Base-by-base conservation (phyloP, 1,139 yeast species). In the Debaryomycetaceae sp. region DNA sequence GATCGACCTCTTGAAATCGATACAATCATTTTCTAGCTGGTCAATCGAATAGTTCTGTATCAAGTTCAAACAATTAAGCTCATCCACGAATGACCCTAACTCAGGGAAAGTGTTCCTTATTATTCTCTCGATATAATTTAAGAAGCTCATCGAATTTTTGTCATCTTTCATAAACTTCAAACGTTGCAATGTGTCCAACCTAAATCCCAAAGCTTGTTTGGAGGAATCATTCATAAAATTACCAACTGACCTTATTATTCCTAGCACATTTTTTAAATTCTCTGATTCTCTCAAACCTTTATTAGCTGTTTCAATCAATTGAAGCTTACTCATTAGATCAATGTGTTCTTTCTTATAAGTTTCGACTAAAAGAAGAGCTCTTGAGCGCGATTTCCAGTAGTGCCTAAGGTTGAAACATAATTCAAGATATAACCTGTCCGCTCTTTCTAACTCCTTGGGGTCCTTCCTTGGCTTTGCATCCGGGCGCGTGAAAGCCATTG, bases 141-240 rank as follows among this genome's bases (percentile, higher is more conserved):
- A 66, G 57, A 93, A 85, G 20, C 91, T 86, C 76, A 84, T 77
- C 6, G 88, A 80, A 55, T 87, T 89, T 50, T 83, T 79, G 33
- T 82, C 78, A 57, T 90, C 96, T 64, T 93, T 93, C 68, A 95
- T 84, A 58, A 90, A 89, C 42, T 84, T 87, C 46, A 93, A 72
- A 54, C 96, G 74, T 53, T 84, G 95, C 46, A 93, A 71, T 1
- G 97, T 87, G 33, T 88, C 87, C 38, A 93, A 69, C 55, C 81
- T 84, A 68, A 93, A 90, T 1, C 98, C 99, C 44, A 76, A 66
- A 0, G 96, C 97, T 53, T 84, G 84, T 57, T 87, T 90, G 6
- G 86, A 71, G 31, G 74, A 67, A 57, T 88, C 96, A 62, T 93
- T 93, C 98, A 93, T 93, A 58, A 83, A 90, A 59, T 93, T 93